Base-by-base conservation (phyloP, 2,329 filamentous ascomycete species). In the Claviceps sorghi region DNA sequence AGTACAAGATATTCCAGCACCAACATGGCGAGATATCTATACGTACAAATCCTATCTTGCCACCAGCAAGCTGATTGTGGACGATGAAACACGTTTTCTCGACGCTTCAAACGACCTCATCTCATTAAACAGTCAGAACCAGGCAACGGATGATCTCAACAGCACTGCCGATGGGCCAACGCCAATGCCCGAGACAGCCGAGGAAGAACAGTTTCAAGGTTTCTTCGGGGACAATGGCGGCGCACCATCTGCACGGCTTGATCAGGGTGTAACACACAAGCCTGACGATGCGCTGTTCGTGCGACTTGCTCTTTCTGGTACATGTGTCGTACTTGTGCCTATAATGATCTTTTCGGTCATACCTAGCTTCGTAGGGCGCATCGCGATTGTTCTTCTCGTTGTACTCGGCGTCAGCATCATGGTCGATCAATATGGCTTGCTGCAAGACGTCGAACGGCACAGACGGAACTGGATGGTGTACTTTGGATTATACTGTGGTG, bases 1-100 rank as follows among this genome's bases (percentile, higher is more conserved):
- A 51, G 71, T 74, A 0, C 77, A 76, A 56, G 67, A 68, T 19
- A 68, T 81, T 13, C 67, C 71, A 0, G 60, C 69, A 4, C 79
- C 82, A 1, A 65, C 68, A 1, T 57, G 67, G 4, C 64, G 70
- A 10, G 80, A 86, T 49, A 67, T 64, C 21, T 56, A 66, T 15
- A 63, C 69, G 54, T 69, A 76, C 66, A 75, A 74, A 43, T 59
- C 65, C 7, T 86, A 80, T 65, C 75, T 86, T 44, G 65, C 69
- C 8, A 70, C 65, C 11, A 72, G 76, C 53, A 69, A 69, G 34
- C 75, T 78, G 7, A 75, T 88, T 47, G 75, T 76, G 40, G 72
- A 80, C 42, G 61, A 67, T 9, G 84, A 88, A 63, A 72, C 74
- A 2, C 70, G 70, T 4, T 86, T 86, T 59, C 71, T 86, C 5